phyloP scores from a whole-genome alignment of 2,329 filamentous ascomycete species.

The Botrytis fabae region DNA sequence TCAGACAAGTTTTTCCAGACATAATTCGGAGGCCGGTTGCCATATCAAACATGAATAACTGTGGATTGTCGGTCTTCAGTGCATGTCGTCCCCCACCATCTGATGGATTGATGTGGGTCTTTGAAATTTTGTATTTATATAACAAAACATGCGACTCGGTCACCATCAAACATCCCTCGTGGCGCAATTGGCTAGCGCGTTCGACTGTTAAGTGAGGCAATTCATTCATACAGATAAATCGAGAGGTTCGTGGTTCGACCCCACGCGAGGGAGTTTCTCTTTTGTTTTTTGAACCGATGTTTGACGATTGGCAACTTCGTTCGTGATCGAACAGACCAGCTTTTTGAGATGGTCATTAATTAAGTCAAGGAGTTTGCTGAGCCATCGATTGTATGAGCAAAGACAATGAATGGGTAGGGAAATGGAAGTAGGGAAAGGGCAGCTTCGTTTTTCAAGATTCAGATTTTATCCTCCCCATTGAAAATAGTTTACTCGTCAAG shows the following conservation, averaged over 20 bases:
- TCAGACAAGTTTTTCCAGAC: not conserved
- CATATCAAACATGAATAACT: not conserved
- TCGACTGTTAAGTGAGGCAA: slow-evolving; percentile 10
- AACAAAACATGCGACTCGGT: accelerated
- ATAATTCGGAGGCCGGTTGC: not conserved
- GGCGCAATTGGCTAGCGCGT: slow-evolving; percentile 22
- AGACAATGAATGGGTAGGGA: not conserved
- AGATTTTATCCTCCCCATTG: not conserved
- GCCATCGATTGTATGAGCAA: not conserved
- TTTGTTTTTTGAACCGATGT: not conserved
- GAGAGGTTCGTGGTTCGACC: slow-evolving; percentile 19
- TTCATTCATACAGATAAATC: not conserved
- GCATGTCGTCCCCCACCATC: slow-evolving; percentile 10
- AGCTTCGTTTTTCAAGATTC: not conserved
- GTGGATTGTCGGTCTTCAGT: not conserved
- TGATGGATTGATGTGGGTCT: slow-evolving; percentile 4
- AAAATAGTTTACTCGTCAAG: not conserved
- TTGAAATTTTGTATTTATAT: not conserved
- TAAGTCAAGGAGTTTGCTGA: not conserved
- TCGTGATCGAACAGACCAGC: not conserved
- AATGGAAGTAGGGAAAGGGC: not conserved
- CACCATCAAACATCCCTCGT: slow-evolving; percentile 17
- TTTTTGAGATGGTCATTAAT: not conserved
- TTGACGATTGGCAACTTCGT: not conserved
- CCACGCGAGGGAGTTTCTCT: not conserved